A percentile compares a stretch with the other conserved stretches of the same genome.
Evolutionary conservation across 2,329 filamentous ascomycete species (phyloP).

Genomic region (Colletotrichum musicola): DNA sequence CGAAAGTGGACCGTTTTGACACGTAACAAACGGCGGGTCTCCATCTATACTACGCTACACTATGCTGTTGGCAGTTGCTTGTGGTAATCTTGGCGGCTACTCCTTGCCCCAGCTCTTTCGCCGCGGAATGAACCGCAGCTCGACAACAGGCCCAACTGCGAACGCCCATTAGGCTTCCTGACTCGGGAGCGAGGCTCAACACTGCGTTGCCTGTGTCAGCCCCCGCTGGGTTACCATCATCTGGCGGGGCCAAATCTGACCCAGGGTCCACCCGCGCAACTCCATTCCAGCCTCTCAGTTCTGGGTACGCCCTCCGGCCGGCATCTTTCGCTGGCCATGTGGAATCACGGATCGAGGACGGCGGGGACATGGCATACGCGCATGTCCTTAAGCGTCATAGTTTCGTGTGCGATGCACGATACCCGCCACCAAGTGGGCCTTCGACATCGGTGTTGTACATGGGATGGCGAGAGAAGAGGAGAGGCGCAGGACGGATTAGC

Average conservation of each 20-base stretch:
- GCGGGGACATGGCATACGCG: conserved; percentile 7
- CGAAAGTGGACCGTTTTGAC: conserved; percentile 24
- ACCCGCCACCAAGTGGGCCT: conserved; percentile 34
- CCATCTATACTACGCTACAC: too few species aligned
- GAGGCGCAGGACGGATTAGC: not conserved
- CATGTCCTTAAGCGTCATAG: not conserved
- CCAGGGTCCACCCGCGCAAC: conserved; percentile 10
- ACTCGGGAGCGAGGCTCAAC: conserved; percentile 29
- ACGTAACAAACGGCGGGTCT: conserved; percentile 31
- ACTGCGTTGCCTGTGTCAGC: conserved; percentile 6
- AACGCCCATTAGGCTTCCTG: conserved; percentile 9
- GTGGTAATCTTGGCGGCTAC: conserved; percentile 15
- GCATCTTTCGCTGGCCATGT: conserved; percentile 33
- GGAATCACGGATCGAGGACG: conserved; percentile 26
- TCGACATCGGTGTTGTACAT: conserved; percentile 22
- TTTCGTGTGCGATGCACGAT: conserved; percentile 34
- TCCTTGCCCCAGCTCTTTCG: not conserved
- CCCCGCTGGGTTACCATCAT: conserved; percentile 12
- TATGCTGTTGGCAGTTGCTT: conserved; percentile 2
- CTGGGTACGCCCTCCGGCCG: conserved; percentile 21
- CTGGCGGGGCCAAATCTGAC: conserved; percentile 18
- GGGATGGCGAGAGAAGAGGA: not conserved
- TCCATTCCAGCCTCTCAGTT: not conserved
- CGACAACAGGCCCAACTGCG: not conserved
- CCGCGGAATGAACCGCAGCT: conserved; percentile 15